These are phyloP conservation scores for Polyporus tsugae DNA, from an alignment of 1,284 basidiomycete species.

Conservation along the genomic window DNA sequence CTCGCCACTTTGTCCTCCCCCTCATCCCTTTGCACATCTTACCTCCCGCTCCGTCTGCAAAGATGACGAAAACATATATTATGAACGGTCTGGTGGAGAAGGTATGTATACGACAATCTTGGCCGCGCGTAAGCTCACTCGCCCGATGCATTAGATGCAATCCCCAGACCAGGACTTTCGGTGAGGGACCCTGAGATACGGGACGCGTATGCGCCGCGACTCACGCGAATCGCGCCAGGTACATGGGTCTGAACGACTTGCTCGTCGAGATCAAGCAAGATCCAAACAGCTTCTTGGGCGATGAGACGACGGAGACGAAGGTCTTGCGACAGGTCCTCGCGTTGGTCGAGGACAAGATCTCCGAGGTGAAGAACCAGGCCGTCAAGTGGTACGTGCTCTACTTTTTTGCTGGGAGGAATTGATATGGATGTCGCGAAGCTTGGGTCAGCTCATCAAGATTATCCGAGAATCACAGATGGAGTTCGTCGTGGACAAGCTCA, in stretches of 20 bases:
- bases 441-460: constrained; percentile 89
- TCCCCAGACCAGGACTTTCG: constrained; percentile 86
- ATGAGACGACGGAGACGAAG: constrained; percentile 84
- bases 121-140: constrained; percentile 18
- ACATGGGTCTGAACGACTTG: constrained; percentile 94
- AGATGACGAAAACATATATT: constrained; percentile 82
- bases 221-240: constrained; percentile 57
- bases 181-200: constrained; percentile 48
- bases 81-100: constrained; percentile 86
- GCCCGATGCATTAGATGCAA: constrained; percentile 68
- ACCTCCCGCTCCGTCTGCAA: constrained; percentile 36
- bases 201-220: constrained; percentile 19
- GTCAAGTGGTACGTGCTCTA: constrained; percentile 81
- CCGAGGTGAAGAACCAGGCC: constrained; percentile 98
- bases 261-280: constrained; percentile 86
- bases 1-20: constrained; percentile 25
- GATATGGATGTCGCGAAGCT: constrained; percentile 50
- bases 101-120: constrained; percentile 45
- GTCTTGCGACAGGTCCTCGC: constrained; percentile 83
- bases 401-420: not conserved
- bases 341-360: constrained; percentile 92
- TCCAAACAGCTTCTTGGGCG: constrained; percentile 74
- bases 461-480: constrained; percentile 86
- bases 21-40: constrained; percentile 13
- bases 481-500: constrained; percentile 86